Base-by-base conservation (phyloP, 345 rosid genomes). In the Populus deltoides region DNA sequence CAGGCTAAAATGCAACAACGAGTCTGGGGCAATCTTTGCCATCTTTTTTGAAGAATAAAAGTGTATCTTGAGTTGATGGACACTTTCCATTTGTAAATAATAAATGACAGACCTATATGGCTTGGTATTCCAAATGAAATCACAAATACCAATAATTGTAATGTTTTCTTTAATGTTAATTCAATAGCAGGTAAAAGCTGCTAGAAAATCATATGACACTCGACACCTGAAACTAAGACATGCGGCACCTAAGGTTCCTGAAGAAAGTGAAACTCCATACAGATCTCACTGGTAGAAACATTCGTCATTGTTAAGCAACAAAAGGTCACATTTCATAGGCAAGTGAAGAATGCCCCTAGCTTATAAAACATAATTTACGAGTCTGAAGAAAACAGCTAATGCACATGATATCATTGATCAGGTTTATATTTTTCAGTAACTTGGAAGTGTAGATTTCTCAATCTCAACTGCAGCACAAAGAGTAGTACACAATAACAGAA, bases 391-490 rank as follows among this genome's bases (percentile, higher is more conserved):
- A 33, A 33, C 22, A 47, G 39, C 51, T 36, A n/a, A 4, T 35
- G 24, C 57, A 76, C 17, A 43, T 20, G 8, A 15, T 35, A 73
- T 27, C 6, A 5, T 9, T 39, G 57, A 18, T 61, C 11, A 17
- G 27, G 22, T 38, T 41, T 22, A 69, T 36, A 59, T 59, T 11
- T 38, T 41, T 62, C 47, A 8, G 11, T 45, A 75, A 70, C 25
- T 49, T 63, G 45, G 18, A 29, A 41, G 13, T 2, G 57, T 35
- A 43, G 27, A 29, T 78, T 18, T 59, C 31, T 77, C 33, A 16
- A 25, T 16, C 70, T 33, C 65, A 15, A 67, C 71, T 45, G 57
- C 65, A 75, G 61, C 78, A 71, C 39, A 67, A 63, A 75, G 62
- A n/a, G 68, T 55, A 59, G 77, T 53, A 75, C 22, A 53, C 6